phyloP scores from a whole-genome alignment of 192 early-diverging fungal genomes.

The Phycomyces blakesleeanus region DNA sequence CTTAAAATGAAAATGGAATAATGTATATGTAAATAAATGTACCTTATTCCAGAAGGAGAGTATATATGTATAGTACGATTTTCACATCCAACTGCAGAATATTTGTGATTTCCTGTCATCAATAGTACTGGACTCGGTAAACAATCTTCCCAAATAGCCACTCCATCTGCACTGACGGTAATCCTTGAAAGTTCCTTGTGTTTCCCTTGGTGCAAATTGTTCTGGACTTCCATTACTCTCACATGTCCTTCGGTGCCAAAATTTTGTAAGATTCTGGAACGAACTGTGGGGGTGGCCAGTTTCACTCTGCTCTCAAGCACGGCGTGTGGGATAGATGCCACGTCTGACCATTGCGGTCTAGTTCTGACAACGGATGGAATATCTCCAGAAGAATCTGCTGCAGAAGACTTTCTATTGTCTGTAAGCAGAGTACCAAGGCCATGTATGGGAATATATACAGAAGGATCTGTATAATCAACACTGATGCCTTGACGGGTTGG shows the following conservation, averaged over 20 bases:
- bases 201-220: constrained; percentile 18
- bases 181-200: constrained; percentile 21
- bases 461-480: constrained; percentile 36
- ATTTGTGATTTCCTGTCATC: constrained; percentile 55
- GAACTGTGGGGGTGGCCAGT: constrained; percentile 45
- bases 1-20: not conserved
- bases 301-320: constrained; percentile 42
- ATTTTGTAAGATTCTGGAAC: constrained; percentile 31
- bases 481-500: not conserved
- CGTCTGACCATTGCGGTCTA: constrained; percentile 31
- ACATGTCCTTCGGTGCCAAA: not conserved
- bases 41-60: constrained; percentile 67
- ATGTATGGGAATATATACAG: constrained; percentile 28
- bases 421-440: constrained; percentile 39
- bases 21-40: constrained; percentile 16
- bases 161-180: constrained; percentile 25
- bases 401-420: constrained; percentile 47
- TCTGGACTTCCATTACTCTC: constrained; percentile 34
- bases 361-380: not conserved
- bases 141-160: constrained; percentile 57
- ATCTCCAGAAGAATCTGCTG: not conserved
- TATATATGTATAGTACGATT: constrained; percentile 66
- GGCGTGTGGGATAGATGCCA: constrained; percentile 37
- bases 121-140: constrained; percentile 54
- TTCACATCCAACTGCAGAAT: constrained; percentile 58